These are phyloP conservation scores for Aspergillus kassunensis DNA, from an alignment of 495 filamentous ascomycete species.

Conservation along the genomic window DNA sequence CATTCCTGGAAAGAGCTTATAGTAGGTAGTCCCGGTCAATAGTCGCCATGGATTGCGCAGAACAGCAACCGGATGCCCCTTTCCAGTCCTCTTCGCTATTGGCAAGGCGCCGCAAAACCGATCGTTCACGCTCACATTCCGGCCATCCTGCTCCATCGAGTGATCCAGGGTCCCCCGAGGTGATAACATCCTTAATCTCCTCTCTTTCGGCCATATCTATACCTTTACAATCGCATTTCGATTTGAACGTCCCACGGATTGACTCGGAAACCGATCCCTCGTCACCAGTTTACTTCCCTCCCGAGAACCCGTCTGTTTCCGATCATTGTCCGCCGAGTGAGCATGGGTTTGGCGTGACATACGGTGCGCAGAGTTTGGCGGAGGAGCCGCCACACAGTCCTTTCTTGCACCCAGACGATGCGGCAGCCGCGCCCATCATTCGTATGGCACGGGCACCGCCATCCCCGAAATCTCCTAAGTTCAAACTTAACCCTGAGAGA, in stretches of 20 bases:
- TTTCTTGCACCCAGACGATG: constrained; percentile 64
- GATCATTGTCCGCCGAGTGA: constrained; percentile 26
- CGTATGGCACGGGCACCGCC: constrained; percentile 82
- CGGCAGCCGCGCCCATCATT: constrained; percentile 77
- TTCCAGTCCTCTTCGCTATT: constrained; percentile 27
- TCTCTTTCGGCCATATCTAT: constrained; percentile 83
- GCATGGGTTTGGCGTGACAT: constrained; percentile 67
- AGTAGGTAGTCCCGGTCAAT: constrained; percentile 17
- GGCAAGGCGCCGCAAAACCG: constrained; percentile 38
- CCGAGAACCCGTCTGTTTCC: constrained; percentile 29
- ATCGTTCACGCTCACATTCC: constrained; percentile 31
- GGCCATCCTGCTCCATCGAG: constrained; percentile 20
- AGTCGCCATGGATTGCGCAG: constrained; percentile 38
- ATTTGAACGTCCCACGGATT: constrained; percentile 49
- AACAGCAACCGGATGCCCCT: constrained; percentile 26
- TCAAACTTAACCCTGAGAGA: constrained; percentile 16
- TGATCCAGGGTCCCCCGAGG: constrained; percentile 76
- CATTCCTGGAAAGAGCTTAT: constrained; percentile 9
- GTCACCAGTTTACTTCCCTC: constrained; percentile 41
- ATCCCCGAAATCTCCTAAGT: constrained; percentile 47
- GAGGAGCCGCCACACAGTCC: constrained; percentile 35
- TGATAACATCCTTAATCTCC: constrained; percentile 91
- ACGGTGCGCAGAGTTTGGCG: constrained; percentile 51
- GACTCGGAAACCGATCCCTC: constrained; percentile 45
- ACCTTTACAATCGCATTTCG: constrained; percentile 70